Percentiles rank a stretch among this genome's conserved stretches.
phyloP scores from a whole-genome alignment of 1,139 yeast species.

The Blastobotrys illinoisensis region DNA sequence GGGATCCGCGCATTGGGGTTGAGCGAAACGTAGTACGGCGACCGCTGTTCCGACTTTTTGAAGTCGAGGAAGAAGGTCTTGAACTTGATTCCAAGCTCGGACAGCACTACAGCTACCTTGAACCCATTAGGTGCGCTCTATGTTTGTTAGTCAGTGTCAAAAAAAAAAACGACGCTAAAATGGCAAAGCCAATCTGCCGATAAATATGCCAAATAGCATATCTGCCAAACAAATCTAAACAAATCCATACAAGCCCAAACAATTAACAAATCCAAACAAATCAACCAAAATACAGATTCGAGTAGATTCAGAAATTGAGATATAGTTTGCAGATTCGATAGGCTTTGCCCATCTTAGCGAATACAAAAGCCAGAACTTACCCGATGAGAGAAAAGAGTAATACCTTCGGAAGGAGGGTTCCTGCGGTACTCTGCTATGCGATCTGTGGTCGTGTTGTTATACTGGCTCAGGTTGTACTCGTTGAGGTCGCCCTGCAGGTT shows the following conservation, averaged over 20 bases:
- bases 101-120: conserved; percentile 85
- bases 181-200: too few species aligned
- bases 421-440: conserved; percentile 71
- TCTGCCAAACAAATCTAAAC: too few species aligned
- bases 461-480: conserved; percentile 10
- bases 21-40: conserved; percentile 85
- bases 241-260: too few species aligned
- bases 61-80: conserved; percentile 85
- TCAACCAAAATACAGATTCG: too few species aligned
- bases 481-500: conserved; percentile 8
- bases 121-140: conserved; percentile 90
- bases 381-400: conserved; percentile 80
- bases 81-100: conserved; percentile 75
- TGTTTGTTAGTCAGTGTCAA: not conserved
- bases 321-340: too few species aligned
- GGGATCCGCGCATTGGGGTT: conserved; percentile 96
- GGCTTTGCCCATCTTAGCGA: too few species aligned
- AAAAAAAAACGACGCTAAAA: not conserved
- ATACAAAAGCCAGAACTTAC: conserved; percentile 10
- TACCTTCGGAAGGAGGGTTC: conserved; percentile 78
- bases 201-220: too few species aligned
- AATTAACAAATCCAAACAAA: too few species aligned
- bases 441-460: conserved; percentile 22
- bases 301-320: too few species aligned
- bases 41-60: conserved; percentile 81